Percentiles rank a stretch among this genome's conserved stretches.
Evolutionary conservation across 2,329 filamentous ascomycete species (phyloP).

Genomic region (Diaporthe vaccinii): DNA sequence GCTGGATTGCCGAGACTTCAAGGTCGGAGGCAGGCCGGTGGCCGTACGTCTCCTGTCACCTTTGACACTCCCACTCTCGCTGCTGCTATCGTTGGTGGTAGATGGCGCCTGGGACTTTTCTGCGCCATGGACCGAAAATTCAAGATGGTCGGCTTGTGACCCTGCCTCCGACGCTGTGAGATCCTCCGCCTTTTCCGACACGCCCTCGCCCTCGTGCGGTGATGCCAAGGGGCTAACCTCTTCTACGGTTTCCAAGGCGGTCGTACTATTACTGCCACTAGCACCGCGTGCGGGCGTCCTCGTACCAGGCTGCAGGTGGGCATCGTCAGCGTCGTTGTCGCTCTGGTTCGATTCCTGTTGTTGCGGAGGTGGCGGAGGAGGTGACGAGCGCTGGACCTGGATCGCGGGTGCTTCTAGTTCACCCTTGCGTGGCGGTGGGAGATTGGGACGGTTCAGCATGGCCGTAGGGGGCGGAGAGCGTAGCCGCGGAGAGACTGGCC

Average conservation of each 20-base stretch:
- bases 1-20: conserved; percentile 76
- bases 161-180: conserved; percentile 59
- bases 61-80: conserved; percentile 72
- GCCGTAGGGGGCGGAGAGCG: conserved; percentile 78
- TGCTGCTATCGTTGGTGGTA: conserved; percentile 66
- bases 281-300: conserved; percentile 72
- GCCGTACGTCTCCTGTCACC: conserved; percentile 59
- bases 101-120: conserved; percentile 26
- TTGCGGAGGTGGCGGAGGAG: conserved; percentile 60
- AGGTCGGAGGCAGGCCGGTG: conserved; percentile 62
- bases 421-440: conserved; percentile 59
- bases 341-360: conserved; percentile 55
- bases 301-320: conserved; percentile 64
- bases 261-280: conserved; percentile 59
- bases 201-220: conserved; percentile 61
- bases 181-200: conserved; percentile 65
- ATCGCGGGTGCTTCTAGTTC: conserved; percentile 67
- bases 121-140: conserved; percentile 52
- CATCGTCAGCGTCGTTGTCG: conserved; percentile 68
- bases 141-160: conserved; percentile 57
- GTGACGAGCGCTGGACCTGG: conserved; percentile 64
- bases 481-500: conserved; percentile 83
- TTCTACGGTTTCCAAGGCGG: conserved; percentile 88
- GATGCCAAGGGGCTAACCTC: conserved; percentile 86
- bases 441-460: conserved; percentile 60